A percentile compares a stretch with the other conserved stretches of the same genome.
These are phyloP conservation scores for Aureobasidium leucospermi DNA, from an alignment of 2,329 filamentous ascomycete species.

Conservation along the genomic window DNA sequence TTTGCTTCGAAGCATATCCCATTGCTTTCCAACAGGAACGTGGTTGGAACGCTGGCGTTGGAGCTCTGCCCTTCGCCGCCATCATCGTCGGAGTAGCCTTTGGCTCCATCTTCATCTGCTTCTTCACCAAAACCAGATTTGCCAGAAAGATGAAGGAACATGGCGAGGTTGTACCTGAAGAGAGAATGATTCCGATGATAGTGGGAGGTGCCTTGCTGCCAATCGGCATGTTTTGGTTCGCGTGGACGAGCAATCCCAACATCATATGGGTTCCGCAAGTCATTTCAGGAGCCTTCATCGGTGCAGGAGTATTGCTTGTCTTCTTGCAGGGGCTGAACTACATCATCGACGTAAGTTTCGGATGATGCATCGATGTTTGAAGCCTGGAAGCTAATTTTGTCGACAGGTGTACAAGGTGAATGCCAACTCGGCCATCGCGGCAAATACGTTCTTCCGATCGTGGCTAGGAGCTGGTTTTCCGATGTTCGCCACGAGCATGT, in stretches of 20 bases:
- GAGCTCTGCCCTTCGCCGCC: conserved; percentile 23
- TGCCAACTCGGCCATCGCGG: conserved; percentile 31
- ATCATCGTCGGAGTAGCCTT: conserved; percentile 26
- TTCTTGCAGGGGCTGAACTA: conserved; percentile 33
- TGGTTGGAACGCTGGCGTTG: conserved; percentile 22
- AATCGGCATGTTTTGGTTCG: conserved; percentile 41
- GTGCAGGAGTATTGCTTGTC: conserved; percentile 36
- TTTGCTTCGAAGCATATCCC: conserved; percentile 26
- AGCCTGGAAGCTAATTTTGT: conserved; percentile 25
- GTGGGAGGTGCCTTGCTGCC: conserved; percentile 36
- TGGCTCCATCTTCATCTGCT: conserved; percentile 20
- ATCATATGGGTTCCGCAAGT: conserved; percentile 40
- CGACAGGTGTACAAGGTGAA: conserved; percentile 27
- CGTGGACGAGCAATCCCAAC: conserved; percentile 35
- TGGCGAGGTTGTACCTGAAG: conserved; percentile 34
- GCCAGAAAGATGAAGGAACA: conserved; percentile 26
- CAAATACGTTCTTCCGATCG: conserved; percentile 30
- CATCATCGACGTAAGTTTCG: conserved; percentile 39
- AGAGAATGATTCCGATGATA: conserved; percentile 39
- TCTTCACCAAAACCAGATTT: conserved; percentile 22
- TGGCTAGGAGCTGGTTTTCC: conserved; percentile 30
- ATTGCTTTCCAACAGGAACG: conserved; percentile 24
- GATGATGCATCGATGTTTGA: conserved; percentile 29
- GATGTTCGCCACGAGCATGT: conserved; percentile 28
- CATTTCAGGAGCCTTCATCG: conserved; percentile 36